These are phyloP conservation scores for Podospora australis DNA, from an alignment of 495 filamentous ascomycete genomes.

Conservation along the genomic window DNA sequence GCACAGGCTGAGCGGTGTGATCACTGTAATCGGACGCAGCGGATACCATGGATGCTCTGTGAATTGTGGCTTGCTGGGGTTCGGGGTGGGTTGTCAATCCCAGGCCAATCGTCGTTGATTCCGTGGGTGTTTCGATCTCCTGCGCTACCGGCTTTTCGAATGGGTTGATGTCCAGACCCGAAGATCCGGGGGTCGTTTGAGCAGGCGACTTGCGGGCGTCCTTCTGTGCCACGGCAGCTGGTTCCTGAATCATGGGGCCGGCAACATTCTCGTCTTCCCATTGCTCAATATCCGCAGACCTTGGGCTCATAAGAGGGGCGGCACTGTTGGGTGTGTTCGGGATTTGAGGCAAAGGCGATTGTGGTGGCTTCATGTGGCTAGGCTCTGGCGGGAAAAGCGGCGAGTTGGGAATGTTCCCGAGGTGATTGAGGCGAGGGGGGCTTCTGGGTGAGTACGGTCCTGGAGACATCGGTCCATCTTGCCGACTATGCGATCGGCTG, in stretches of 20 bases:
- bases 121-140: constrained; percentile 11
- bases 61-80: constrained; percentile 15
- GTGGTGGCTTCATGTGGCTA: constrained; percentile 13
- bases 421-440: constrained; percentile 25
- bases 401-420: constrained; percentile 21
- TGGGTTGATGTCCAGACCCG: constrained; percentile 19
- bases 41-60: constrained; percentile 9
- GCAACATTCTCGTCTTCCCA: constrained; percentile 19
- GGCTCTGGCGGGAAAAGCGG: constrained; percentile 19
- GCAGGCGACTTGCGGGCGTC: constrained; percentile 15
- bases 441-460: constrained; percentile 7
- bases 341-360: constrained; percentile 2
- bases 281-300: too few relatives aligned
- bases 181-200: constrained; percentile 21
- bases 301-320: not conserved
- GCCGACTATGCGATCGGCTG: constrained; percentile 33
- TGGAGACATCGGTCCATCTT: constrained; percentile 12
- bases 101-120: constrained; percentile 13
- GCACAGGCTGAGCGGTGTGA: constrained; percentile 6
- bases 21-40: constrained; percentile 8
- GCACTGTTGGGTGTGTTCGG: constrained; percentile 1
- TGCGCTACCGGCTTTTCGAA: constrained; percentile 17
- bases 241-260: constrained; percentile 32
- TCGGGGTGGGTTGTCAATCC: constrained; percentile 15
- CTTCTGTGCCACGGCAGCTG: constrained; percentile 27